Conservation (phyloP, 208 protist species). For the Acanthamoeba triangularis region DNA sequence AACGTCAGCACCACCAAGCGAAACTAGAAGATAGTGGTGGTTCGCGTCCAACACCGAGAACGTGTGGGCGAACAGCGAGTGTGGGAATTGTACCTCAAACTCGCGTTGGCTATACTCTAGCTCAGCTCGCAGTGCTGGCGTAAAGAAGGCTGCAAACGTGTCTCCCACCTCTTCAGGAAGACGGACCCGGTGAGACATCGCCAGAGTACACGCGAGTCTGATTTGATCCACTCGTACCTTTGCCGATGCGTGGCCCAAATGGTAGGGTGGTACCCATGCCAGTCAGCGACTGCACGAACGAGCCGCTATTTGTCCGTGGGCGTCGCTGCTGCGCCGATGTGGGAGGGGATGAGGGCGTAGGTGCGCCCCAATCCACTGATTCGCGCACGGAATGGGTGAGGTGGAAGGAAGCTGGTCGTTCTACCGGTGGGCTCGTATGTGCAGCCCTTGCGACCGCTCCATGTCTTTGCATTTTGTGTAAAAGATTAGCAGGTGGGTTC, state of each 20-base stretch:
- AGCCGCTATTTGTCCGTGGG: neutral
- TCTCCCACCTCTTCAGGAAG: neutral
- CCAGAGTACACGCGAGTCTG: too few relatives aligned
- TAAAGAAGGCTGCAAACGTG: constrained; percentile 33
- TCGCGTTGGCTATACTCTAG: constrained; percentile 3
- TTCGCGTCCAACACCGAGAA: too few relatives aligned
- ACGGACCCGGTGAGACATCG: neutral
- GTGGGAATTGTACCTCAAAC: neutral
- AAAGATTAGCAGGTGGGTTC: too few relatives aligned
- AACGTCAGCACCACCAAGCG: neutral
- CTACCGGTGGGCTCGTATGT: neutral
- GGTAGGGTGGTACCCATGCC: neutral
- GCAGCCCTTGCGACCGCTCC: neutral
- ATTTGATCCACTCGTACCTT: neutral
- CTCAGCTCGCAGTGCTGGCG: constrained; percentile 11
- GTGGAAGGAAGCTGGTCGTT: neutral
- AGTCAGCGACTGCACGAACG: neutral
- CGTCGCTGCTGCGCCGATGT: neutral
- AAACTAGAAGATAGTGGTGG: neutral
- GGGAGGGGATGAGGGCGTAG: neutral
- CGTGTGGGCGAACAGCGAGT: neutral
- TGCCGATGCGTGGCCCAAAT: neutral
- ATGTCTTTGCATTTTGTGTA: neutral
- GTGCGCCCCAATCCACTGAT: neutral
- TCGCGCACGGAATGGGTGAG: neutral